Evolutionary conservation across 345 rosid genomes (phyloP).

Genomic region (Balakata baccata): DNA sequence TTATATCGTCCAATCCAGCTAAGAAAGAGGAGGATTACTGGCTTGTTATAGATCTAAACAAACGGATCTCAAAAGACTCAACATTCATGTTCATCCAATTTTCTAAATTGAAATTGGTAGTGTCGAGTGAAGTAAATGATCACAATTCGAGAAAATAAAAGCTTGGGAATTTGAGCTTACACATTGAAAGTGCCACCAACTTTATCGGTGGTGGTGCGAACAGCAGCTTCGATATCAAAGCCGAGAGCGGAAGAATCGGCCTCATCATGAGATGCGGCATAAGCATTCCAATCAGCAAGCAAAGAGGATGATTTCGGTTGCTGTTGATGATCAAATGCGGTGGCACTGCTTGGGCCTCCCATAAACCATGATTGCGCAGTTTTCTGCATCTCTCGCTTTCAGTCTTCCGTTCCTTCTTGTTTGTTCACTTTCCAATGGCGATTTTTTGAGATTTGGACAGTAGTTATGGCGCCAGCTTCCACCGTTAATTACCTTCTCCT

Average conservation of each 20-base stretch:
- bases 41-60: too few relatives aligned
- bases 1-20: neutral
- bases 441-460: too few relatives aligned
- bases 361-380: too few relatives aligned
- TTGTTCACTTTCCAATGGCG: too few relatives aligned
- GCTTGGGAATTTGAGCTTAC: slow-evolving; percentile 23
- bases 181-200: slow-evolving; percentile 77
- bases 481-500: too few relatives aligned
- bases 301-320: slow-evolving; percentile 38
- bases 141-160: neutral
- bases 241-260: slow-evolving; percentile 38
- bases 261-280: slow-evolving; percentile 58
- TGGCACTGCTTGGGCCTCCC: slow-evolving; percentile 19
- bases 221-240: slow-evolving; percentile 79
- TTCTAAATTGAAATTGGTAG: too few relatives aligned
- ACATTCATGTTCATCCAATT: neutral
- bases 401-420: too few relatives aligned
- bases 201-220: slow-evolving; percentile 72
- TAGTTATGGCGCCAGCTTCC: too few relatives aligned
- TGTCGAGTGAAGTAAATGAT: neutral
- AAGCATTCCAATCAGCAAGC: slow-evolving; percentile 79
- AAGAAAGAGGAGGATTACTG: too few relatives aligned
- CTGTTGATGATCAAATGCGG: slow-evolving; percentile 6
- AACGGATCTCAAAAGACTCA: too few relatives aligned
- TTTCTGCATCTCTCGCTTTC: too few relatives aligned